Evolutionary conservation across 169 alveolate genomes (phyloP), one percentile per base, ranked within the genome.

Genomic region (Babesia bovis): DNA sequence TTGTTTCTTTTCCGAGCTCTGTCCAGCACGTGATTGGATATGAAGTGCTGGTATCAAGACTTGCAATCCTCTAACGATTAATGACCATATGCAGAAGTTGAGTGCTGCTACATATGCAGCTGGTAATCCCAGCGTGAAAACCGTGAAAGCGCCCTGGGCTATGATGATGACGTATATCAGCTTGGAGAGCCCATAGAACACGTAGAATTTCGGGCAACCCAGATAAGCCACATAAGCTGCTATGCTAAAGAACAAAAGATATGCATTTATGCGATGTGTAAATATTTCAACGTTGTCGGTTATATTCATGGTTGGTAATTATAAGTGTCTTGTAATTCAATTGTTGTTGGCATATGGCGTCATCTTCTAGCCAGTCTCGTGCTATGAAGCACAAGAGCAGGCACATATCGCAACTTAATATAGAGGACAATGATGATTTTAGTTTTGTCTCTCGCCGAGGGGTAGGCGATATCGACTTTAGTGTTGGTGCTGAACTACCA

Each of bases 31-130:
- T n/a, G n/a, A n/a, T n/a, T n/a, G n/a, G n/a, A n/a, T n/a, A n/a
- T n/a, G n/a, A n/a, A n/a, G 6, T 2, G 72, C 32, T n/a, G 72
- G 58, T 45, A 61, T 61, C 40, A 23, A 10, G 19, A 38, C 72
- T 59, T 61, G 72, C 4, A 61, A 33, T 44, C 72, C 72, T 15
- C 72, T 38, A 28, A 61, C 57, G 0, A 61, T 61, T 59, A 61
- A 15, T 19, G 47, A 30, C 72, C 72, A 61, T 9, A 61, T 61
- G 42, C 40, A 45, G 44, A 17, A 36, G 1, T 17, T 26, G 21
- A 36, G 21, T 13, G 45, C 1, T 1, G 72, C 32, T 28, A 47
- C 72, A 23, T 61, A 61, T 19, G 72, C 41, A 15, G 51, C 49
- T 1, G 44, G 42, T 17, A 61, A 61, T 13, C 72, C 72, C 41